phyloP scores from a whole-genome alignment of 2,329 filamentous ascomycete species.

The Hypoxylon sp. region DNA sequence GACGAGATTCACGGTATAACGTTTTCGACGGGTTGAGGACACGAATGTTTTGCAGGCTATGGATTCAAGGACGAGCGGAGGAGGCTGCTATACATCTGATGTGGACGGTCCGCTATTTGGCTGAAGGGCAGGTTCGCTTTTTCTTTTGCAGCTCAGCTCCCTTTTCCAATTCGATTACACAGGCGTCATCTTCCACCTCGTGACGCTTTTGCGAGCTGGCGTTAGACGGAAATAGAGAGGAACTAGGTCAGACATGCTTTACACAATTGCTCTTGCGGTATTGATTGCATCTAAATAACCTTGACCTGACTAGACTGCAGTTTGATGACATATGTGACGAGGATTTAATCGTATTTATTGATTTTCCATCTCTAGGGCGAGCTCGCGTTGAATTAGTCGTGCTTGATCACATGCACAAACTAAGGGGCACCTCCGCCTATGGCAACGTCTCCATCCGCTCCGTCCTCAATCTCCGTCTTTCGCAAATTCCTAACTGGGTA shows the following conservation, averaged over 20 bases:
- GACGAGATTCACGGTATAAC: conserved; percentile 50
- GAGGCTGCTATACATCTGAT: conserved; percentile 31
- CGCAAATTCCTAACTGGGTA: conserved; percentile 51
- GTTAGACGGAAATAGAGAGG: conserved; percentile 53
- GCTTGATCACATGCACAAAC: not conserved
- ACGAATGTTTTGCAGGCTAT: conserved; percentile 47
- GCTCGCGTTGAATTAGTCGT: not conserved
- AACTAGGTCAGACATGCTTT: conserved; percentile 44
- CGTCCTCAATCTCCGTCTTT: conserved; percentile 49
- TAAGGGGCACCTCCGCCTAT: conserved; percentile 4
- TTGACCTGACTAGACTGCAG: not conserved
- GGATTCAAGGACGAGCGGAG: conserved; percentile 29
- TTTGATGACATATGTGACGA: not conserved
- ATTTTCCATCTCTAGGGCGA: no score
- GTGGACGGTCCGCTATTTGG: conserved; percentile 35
- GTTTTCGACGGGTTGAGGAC: conserved; percentile 45
- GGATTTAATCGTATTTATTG: no score
- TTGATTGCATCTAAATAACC: conserved; percentile 33
- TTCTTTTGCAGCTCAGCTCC: conserved; percentile 17
- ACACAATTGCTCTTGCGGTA: conserved; percentile 42
- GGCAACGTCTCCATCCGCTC: conserved; percentile 25
- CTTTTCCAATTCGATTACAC: conserved; percentile 26
- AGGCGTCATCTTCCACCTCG: conserved; percentile 22
- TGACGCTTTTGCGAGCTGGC: conserved; percentile 49
- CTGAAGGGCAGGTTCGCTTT: conserved; percentile 16